Evolutionary conservation across 768 basidiomycete genomes (phyloP), one percentile per base, ranked within the genome.

Genomic region (Russula foetens): DNA sequence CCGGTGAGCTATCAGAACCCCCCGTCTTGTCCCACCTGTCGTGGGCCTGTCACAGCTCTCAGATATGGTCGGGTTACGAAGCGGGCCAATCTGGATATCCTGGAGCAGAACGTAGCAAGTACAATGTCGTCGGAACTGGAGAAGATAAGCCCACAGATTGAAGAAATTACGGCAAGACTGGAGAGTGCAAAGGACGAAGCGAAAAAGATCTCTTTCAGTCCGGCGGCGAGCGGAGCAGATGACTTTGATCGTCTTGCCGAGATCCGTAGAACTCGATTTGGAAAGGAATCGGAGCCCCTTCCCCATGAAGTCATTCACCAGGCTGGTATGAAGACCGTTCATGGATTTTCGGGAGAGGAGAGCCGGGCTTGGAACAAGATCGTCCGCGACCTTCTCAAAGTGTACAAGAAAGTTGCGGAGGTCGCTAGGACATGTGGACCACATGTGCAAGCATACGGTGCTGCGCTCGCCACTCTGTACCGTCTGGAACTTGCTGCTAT

Each of bases 1-100:
- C 68, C 70, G 1, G 48, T 69, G 33, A 69, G 67, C 4, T 71
- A 73, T 62, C 68, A 70, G 43, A 64, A 60, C 7, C 67, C 70
- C 6, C 73, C 74, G 0, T 58, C 58, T 0, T 77, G 76, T 52
- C 75, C 76, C 0, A 69, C 67, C 2, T 77, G 76, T 58, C 69
- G 74, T 4, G 67, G 66, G 7, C 69, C 71, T 4, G 69, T 77
- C 66, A 69, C 63, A 0, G 68, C 71, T 7, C 67, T 66, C 7
- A 70, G 76, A 12, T 76, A 77, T 64, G 71, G 72, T 9, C 72
- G 75, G 0, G 61, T 70, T 21, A 67, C 67, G 29, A 77, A 76
- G 60, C 68, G 74, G 19, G 72, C 74, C 0, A 69, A 68, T 17
- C 66, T 77, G 7, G 75, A 75, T 53, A 67, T 75, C 33, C 65